Percentiles rank a stretch among this genome's conserved stretches.
Evolutionary conservation across 306 rosid genomes (phyloP).

Genomic region (Malus orientalis): DNA sequence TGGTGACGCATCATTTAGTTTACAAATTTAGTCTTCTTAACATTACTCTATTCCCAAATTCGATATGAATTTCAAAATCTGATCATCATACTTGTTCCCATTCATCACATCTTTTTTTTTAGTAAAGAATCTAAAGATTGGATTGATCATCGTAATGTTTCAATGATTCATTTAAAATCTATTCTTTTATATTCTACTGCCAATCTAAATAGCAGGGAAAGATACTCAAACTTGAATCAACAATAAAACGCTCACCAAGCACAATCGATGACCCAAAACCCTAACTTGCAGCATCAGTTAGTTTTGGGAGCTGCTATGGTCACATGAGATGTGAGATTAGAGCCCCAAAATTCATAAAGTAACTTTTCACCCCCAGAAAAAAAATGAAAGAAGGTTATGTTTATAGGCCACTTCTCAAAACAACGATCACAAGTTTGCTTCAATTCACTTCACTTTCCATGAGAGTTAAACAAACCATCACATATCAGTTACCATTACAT

Average conservation of each 20-base stretch:
- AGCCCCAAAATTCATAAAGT: not conserved
- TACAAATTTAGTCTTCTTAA: too few relatives aligned
- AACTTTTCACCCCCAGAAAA: not conserved
- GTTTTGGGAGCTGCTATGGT: not conserved
- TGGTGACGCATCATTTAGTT: too few relatives aligned
- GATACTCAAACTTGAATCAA: not conserved
- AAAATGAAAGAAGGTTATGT: not conserved
- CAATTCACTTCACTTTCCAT: not conserved
- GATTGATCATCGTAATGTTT: too few relatives aligned
- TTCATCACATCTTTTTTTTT: not conserved
- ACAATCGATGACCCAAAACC: not conserved
- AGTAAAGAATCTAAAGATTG: too few relatives aligned
- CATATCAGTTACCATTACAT: not conserved
- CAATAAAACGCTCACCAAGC: not conserved
- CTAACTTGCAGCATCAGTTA: not conserved
- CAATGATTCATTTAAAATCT: too few relatives aligned
- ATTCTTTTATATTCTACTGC: not conserved
- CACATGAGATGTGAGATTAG: not conserved
- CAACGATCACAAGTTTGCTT: not conserved
- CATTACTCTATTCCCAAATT: too few relatives aligned
- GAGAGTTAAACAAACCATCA: not conserved
- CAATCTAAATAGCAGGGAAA: too few relatives aligned
- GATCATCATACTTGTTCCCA: not conserved
- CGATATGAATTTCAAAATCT: too few relatives aligned
- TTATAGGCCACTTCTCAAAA: not conserved